Percentiles rank a stretch among this genome's conserved stretches.
phyloP scores from a whole-genome alignment of 768 basidiomycete species.

The Auriculariales sp. region DNA sequence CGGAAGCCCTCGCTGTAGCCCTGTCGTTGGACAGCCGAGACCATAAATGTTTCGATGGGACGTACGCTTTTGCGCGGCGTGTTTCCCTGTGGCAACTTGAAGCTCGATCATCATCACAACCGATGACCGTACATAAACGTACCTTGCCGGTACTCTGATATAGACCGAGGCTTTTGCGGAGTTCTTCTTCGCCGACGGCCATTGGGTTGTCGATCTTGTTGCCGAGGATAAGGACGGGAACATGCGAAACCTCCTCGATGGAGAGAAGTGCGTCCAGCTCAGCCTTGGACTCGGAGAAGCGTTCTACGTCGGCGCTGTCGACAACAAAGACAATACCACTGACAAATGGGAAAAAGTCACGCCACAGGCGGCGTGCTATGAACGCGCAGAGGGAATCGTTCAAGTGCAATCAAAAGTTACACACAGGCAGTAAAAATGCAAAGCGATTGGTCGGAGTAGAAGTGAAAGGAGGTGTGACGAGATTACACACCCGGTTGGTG shows the following conservation, averaged over 20 bases:
- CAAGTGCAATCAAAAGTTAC: background rate
- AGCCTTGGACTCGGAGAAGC: conserved; percentile 90
- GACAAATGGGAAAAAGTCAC: conserved; percentile 99
- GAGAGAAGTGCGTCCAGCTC: conserved; percentile 92
- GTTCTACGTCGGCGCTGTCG: conserved; percentile 92
- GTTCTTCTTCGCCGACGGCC: conserved; percentile 93
- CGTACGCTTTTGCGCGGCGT: conserved; percentile 92
- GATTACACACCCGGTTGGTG: conserved; percentile 72
- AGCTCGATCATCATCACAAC: conserved; percentile 3
- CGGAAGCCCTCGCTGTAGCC: conserved; percentile 98
- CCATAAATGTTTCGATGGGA: conserved; percentile 99
- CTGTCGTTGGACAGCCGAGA: conserved; percentile 96
- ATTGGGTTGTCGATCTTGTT: conserved; percentile 98
- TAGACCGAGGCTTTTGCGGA: conserved; percentile 86
- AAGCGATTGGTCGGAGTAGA: no score
- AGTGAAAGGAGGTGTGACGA: background rate
- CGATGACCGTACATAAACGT: conserved; percentile 9
- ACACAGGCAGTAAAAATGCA: background rate
- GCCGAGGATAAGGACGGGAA: conserved; percentile 95
- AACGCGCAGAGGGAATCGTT: background rate
- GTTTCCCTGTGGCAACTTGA: conserved; percentile 66
- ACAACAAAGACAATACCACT: conserved; percentile 99
- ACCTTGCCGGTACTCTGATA: conserved; percentile 99
- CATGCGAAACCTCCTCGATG: conserved; percentile 89
- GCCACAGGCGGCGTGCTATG: conserved; percentile 90